Conservation (phyloP, 129 eudicot genomes). For the Mikania micrantha region DNA sequence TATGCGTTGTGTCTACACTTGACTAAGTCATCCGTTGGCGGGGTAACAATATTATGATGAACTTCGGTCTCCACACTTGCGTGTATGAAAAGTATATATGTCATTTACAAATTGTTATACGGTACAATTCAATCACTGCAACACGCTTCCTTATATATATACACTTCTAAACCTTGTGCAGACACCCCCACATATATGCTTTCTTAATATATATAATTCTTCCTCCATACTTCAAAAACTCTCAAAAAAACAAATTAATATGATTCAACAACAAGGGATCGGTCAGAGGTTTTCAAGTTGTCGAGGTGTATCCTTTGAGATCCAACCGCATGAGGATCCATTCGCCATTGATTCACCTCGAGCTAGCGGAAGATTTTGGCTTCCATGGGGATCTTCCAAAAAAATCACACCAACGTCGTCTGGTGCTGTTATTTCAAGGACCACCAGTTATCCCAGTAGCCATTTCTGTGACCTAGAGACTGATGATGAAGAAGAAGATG, state of each 20-base stretch:
- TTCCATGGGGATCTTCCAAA: conserved; percentile 44
- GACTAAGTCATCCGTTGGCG: not conserved
- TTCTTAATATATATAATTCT: no score
- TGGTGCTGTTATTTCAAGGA: conserved; percentile 13
- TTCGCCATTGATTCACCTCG: conserved; percentile 34
- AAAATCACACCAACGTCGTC: conserved; percentile 38
- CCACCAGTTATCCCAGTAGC: conserved; percentile 51
- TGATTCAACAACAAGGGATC: conserved; percentile 25
- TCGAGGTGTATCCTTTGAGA: conserved; percentile 67
- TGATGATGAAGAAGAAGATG: conserved; percentile 32
- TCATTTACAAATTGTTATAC: not conserved
- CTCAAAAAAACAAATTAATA: not conserved
- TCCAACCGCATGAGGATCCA: conserved; percentile 52
- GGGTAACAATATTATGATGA: not conserved
- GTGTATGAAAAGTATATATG: not conserved
- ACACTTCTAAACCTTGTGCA: not conserved
- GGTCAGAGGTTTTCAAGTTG: conserved; percentile 60
- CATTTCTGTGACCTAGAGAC: conserved; percentile 62
- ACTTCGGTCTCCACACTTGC: not conserved
- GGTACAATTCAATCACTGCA: conserved; percentile 11
- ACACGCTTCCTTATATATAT: conserved; percentile 4
- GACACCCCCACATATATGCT: conserved; percentile 4
- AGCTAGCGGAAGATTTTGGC: conserved; percentile 29
- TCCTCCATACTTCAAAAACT: not conserved
- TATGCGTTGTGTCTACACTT: not conserved